phyloP scores from a whole-genome alignment of 2,329 filamentous ascomycete species.

The Pezicula neosporulosa region DNA sequence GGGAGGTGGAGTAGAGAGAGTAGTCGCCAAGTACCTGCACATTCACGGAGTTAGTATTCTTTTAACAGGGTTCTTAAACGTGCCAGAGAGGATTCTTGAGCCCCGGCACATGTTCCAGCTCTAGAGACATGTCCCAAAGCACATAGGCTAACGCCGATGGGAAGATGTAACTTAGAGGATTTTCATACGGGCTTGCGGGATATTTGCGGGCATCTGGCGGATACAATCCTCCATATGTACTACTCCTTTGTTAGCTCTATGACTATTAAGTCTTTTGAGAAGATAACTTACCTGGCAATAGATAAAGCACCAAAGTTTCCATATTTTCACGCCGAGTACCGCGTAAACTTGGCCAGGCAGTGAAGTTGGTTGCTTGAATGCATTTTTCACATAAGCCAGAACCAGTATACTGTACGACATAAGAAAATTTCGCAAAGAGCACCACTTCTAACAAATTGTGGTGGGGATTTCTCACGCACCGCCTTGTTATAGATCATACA shows the following conservation, averaged over 20 bases:
- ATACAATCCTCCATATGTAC: conserved; percentile 12
- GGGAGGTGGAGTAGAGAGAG: conserved; percentile 3
- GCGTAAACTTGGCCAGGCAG: conserved; percentile 7
- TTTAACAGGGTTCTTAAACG: too few relatives aligned
- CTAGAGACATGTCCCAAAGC: too few relatives aligned
- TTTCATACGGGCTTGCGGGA: not conserved
- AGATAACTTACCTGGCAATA: conserved; percentile 7
- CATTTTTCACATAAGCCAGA: conserved; percentile 11
- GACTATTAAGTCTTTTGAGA: not conserved
- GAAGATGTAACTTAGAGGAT: too few relatives aligned
- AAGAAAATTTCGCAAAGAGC: too few relatives aligned
- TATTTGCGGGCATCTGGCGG: conserved; percentile 1
- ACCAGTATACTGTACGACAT: not conserved
- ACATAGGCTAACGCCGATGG: too few relatives aligned
- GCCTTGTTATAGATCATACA: not conserved
- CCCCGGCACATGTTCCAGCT: too few relatives aligned
- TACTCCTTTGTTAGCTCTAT: not conserved
- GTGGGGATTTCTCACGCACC: not conserved
- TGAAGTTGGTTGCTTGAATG: conserved; percentile 10
- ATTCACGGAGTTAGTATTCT: too few relatives aligned
- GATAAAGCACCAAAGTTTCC: conserved; percentile 13
- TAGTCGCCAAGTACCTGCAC: conserved; percentile 6
- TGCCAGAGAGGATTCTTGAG: too few relatives aligned
- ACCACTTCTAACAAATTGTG: too few relatives aligned
- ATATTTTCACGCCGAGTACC: conserved; percentile 10